phyloP scores from a whole-genome alignment of 169 alveolate species.

The Plasmodium gonderi region DNA sequence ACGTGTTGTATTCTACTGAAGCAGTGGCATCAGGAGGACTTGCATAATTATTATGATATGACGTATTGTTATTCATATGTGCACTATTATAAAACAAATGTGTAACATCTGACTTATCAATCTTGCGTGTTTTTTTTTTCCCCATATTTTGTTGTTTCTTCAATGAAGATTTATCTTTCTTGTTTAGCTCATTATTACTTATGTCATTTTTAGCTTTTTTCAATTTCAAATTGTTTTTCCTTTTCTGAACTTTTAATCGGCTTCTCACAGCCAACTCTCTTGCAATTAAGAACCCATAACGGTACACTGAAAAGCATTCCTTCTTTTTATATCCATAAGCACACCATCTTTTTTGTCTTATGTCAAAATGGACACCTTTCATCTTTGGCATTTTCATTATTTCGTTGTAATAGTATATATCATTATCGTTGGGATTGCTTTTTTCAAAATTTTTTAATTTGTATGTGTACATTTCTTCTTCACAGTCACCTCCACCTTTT shows the following conservation, averaged over 20 bases:
- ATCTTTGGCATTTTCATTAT: slow-evolving; percentile 66
- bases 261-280: slow-evolving; percentile 72
- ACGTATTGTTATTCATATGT: neutral
- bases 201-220: slow-evolving; percentile 15
- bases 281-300: slow-evolving; percentile 72
- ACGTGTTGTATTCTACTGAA: neutral
- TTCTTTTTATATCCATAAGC: slow-evolving; percentile 74
- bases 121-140: neutral
- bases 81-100: neutral
- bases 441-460: neutral
- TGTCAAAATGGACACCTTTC: slow-evolving; percentile 75
- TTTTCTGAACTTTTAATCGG: slow-evolving; percentile 52
- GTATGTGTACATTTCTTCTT: slow-evolving; percentile 5
- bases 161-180: neutral
- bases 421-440: neutral
- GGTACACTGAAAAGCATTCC: slow-evolving; percentile 69
- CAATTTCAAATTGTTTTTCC: slow-evolving; percentile 32
- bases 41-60: neutral
- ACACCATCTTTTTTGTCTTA: slow-evolving; percentile 73
- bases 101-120: neutral
- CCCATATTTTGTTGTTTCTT: neutral
- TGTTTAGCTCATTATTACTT: neutral
- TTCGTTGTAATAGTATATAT: slow-evolving; percentile 20
- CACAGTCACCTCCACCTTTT: neutral
- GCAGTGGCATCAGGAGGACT: neutral